Base-by-base conservation (phyloP, 768 basidiomycete species). In the Calocera viscosa region DNA sequence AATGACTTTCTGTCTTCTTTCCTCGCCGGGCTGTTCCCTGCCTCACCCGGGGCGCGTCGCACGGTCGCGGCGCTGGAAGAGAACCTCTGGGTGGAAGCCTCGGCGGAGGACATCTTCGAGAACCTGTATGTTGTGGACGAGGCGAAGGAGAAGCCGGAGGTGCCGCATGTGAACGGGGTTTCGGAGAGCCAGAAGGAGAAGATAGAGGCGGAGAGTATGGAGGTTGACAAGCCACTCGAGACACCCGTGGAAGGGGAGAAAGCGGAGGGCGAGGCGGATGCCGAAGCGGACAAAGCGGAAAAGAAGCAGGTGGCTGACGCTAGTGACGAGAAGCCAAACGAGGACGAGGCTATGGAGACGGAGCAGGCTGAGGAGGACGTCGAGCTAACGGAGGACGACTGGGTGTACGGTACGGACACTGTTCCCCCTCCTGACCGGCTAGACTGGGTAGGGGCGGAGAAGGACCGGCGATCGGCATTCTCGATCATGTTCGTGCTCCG, bases 11-110 rank as follows among this genome's bases (percentile, higher is more conserved):
- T 91, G 12, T 88, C 88, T 2, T 87, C 89, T 72, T 79, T 92
- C 26, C 77, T 92, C 30, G 82, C 86, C 22, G 88, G 89, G 0
- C 81, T 91, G 30, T 80, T 91, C 19, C 90, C 90, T 14, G 87
- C 86, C 69, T 80, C 88, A 39, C 80, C 78, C 35, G 89, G 87
- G 67, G 87, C 88, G 14, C 87, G 83, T 73, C 87, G 86, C 10
- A 86, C 86, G 24, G 89, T 88, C 1, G 87, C 91, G 28, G 88
- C 87, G 0, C 86, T 89, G 68, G 87, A 85, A 64, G 87, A 89
- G 66, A 79, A 82, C 0, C 86, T 89, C 69, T 91, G 88, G 90
- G 86, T 88, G 65, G 90, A 91, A 70, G 85, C 90, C 1, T 77
- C 90, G 30, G 90, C 86, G 84, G 84, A 87, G 69, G 79, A 85